These are phyloP conservation scores for Globisporangium perplexum DNA, from an alignment of 352 stramenopile genomes.

Conservation along the genomic window DNA sequence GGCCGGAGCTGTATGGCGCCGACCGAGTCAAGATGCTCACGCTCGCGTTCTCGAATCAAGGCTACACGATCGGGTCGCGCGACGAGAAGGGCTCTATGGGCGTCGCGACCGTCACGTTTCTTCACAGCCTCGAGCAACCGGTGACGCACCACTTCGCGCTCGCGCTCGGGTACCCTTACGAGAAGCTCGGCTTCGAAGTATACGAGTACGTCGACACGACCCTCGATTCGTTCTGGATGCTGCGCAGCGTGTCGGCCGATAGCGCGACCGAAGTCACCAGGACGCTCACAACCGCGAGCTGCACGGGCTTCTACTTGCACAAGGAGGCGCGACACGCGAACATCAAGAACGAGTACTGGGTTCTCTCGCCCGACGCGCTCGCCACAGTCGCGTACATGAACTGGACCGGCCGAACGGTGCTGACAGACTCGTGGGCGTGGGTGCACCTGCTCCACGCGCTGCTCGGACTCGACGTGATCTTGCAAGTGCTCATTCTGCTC, in stretches of 20 bases:
- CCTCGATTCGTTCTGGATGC: conserved; percentile 1
- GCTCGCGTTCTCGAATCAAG: conserved; percentile 6
- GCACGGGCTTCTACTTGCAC: conserved; percentile 2
- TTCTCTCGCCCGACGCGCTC: neutral
- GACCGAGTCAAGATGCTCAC: conserved; percentile 5
- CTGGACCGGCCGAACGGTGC: neutral
- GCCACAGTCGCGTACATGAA: neutral
- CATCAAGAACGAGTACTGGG: conserved; percentile 11
- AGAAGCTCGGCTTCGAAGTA: conserved; percentile 4
- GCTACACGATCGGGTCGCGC: conserved; percentile 7
- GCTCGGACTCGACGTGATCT: conserved; percentile 23
- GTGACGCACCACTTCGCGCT: conserved; percentile 11
- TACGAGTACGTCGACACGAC: conserved; percentile 8
- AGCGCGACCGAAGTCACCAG: neutral
- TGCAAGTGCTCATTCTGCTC: conserved; percentile 27
- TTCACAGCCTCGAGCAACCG: conserved; percentile 7
- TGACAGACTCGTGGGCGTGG: conserved; percentile 16
- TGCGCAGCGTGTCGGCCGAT: conserved; percentile 7
- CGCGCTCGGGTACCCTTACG: conserved; percentile 26
- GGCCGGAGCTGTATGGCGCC: neutral
- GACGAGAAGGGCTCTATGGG: conserved; percentile 6
- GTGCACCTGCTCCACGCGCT: conserved; percentile 22
- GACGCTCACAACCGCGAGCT: neutral
- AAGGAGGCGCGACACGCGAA: conserved; percentile 8
- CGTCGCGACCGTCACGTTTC: conserved; percentile 5